Percentiles rank a stretch among this genome's conserved stretches.
Evolutionary conservation across 345 rosid species (phyloP).

Genomic region (Xanthoceras sorbifolium): DNA sequence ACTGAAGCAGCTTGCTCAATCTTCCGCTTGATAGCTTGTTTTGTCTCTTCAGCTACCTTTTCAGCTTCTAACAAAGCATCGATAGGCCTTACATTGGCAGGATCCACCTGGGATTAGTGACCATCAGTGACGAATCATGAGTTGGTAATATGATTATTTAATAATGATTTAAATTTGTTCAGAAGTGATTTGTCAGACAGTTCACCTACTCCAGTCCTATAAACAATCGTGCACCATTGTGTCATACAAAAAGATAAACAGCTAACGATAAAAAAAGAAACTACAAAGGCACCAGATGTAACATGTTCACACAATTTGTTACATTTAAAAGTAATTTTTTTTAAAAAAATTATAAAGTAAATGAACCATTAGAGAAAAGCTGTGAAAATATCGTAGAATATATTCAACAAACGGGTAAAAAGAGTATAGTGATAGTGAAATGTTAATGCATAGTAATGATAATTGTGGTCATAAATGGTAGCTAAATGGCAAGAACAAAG

Average conservation of each 20-base stretch:
- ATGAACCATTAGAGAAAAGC: too few species aligned
- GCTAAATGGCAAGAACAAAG: too few species aligned
- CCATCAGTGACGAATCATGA: slow-evolving; percentile 8
- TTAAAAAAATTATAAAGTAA: too few species aligned
- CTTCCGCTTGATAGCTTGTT: slow-evolving; percentile 88
- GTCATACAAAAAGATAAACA: background rate
- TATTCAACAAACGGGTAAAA: too few species aligned
- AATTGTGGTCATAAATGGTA: too few species aligned
- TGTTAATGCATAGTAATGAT: background rate
- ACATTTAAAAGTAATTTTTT: too few species aligned
- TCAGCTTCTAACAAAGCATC: slow-evolving; percentile 90
- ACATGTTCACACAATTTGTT: too few species aligned
- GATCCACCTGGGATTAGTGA: slow-evolving; percentile 69
- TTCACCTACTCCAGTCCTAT: background rate
- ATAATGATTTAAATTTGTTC: background rate
- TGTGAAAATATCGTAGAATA: too few species aligned
- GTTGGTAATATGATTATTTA: background rate
- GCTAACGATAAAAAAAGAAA: background rate
- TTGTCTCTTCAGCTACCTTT: slow-evolving; percentile 89
- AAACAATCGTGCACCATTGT: background rate
- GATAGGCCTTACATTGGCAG: slow-evolving; percentile 75
- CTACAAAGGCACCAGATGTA: background rate
- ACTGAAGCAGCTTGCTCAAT: slow-evolving; percentile 86
- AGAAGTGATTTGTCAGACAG: background rate
- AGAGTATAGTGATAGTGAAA: too few species aligned